Evolutionary conservation across 1,139 yeast genomes (phyloP).

Genomic region (Yamadazyma aaseri): DNA sequence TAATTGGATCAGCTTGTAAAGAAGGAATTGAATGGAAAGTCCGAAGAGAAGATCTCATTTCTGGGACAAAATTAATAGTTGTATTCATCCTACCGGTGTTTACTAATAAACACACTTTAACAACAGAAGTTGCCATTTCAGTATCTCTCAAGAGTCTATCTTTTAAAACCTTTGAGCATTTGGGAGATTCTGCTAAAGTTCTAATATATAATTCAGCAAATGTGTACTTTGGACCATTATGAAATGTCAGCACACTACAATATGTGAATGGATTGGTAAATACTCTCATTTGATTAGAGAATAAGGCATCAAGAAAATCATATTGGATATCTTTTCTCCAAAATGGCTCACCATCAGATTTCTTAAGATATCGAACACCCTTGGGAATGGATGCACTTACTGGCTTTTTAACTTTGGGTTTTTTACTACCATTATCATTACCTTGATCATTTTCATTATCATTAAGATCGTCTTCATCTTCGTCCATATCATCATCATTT

Average conservation of each 20-base stretch:
- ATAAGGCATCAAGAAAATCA: conserved; percentile 66
- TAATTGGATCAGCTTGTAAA: conserved; percentile 64
- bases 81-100: conserved; percentile 95
- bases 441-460: conserved; percentile 4
- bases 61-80: conserved; percentile 93
- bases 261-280: conserved; percentile 60
- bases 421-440: conserved; percentile 8
- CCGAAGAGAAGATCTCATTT: conserved; percentile 89
- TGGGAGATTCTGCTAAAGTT: conserved; percentile 78
- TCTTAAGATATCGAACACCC: conserved; percentile 61
- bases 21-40: conserved; percentile 94
- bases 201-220: conserved; percentile 85
- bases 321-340: conserved; percentile 88
- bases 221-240: conserved; percentile 53
- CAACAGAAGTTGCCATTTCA: conserved; percentile 67
- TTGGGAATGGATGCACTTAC: conserved; percentile 21
- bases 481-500: conserved; percentile 6
- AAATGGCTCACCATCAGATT: conserved; percentile 88
- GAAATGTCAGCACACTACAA: conserved; percentile 34
- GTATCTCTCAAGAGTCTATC: conserved; percentile 69
- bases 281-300: conserved; percentile 61
- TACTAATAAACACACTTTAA: conserved; percentile 81
- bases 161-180: conserved; percentile 78
- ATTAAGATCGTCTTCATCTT: conserved; percentile 3
- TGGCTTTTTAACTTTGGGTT: conserved; percentile 12